Evolutionary conservation across 2,329 filamentous ascomycete genomes (phyloP), one percentile per base, ranked within the genome.

Genomic region (Acrodontium crateriforme): DNA sequence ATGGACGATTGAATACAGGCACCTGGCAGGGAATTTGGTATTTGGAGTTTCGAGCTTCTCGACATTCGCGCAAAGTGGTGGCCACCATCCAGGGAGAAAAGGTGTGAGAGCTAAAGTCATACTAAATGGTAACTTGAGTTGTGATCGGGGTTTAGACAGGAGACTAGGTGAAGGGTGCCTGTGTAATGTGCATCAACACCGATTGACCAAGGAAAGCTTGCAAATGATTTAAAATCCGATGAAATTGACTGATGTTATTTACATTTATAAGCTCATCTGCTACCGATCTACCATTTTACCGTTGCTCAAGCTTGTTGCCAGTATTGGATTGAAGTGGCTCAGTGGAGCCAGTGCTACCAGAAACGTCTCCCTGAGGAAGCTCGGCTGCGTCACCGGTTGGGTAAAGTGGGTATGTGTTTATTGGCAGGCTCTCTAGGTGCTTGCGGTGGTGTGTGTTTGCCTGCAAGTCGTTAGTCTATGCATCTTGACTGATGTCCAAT

Each of bases 21-120:
- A 76, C 71, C 10, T 87, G 80, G 81, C 81, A 89, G 73, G 74
- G 89, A 0, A 87, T 95, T 34, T 95, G 82, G 80, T 92, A 91
- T 54, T 60, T 94, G 39, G 89, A 95, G 57, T 95, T 95, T 53
- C 68, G 87, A 31, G 69, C 63, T 3, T 62, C 62, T 42, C 82
- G 72, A 56, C 85, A 94, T 56, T 65, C 71, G 38, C 70, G 89
- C 46, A 79, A 74, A 51, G 70, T 95, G 9, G 76, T 98, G 37
- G 87, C 87, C 29, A 95, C 89, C 2, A 91, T 95, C 37, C 85
- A 95, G 55, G 89, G 87, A 23, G 80, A 94, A 60, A 74, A 69
- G 59, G 21, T 23, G 23, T 34, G 35, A 37, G 12, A 3, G 18
- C 18, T 20, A 27, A 16, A n/a, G 25, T 6, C 9, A 24, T 8